A percentile compares a stretch with the other conserved stretches of the same genome.
Conservation (phyloP, 75 land plant species). For the Picea sitchensis region DNA sequence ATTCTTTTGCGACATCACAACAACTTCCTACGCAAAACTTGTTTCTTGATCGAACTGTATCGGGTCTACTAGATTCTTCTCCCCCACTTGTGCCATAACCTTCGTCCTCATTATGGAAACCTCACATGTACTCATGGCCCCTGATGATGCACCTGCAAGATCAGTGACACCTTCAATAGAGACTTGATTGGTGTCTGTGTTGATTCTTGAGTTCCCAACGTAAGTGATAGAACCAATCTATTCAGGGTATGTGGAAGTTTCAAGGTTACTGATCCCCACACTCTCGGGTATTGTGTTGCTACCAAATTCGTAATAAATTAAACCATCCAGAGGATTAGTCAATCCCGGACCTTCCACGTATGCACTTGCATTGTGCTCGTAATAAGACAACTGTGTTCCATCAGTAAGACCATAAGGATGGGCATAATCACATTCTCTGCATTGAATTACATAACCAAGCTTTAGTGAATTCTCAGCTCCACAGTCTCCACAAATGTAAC, state of each 20-base stretch:
- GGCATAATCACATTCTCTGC: too few relatives aligned
- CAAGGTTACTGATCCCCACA: slow-evolving; percentile 7
- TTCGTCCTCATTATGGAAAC: background rate
- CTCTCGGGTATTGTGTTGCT: slow-evolving; percentile 15
- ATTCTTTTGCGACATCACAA: slow-evolving; percentile 77
- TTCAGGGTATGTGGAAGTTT: slow-evolving; percentile 14
- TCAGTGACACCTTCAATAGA: background rate
- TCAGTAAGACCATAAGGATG: slow-evolving; percentile 25
- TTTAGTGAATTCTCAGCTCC: too few relatives aligned
- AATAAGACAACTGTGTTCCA: slow-evolving; percentile 28
- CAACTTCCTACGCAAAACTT: slow-evolving; percentile 69
- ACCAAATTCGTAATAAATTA: slow-evolving; percentile 20
- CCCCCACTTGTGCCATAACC: too few relatives aligned
- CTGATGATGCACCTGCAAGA: slow-evolving; percentile 8
- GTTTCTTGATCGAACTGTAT: too few relatives aligned
- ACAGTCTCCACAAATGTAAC: too few relatives aligned
- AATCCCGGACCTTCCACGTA: slow-evolving; percentile 8
- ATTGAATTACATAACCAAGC: too few relatives aligned
- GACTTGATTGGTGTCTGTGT: background rate
- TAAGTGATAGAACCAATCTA: slow-evolving; percentile 11
- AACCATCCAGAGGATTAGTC: slow-evolving; percentile 24
- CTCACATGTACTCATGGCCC: background rate
- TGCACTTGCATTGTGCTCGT: slow-evolving; percentile 14
- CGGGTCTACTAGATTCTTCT: too few relatives aligned
- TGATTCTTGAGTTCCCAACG: background rate